Evolutionary conservation across 148 eudicot genomes (phyloP).

Genomic region (Nyssa sinensis): DNA sequence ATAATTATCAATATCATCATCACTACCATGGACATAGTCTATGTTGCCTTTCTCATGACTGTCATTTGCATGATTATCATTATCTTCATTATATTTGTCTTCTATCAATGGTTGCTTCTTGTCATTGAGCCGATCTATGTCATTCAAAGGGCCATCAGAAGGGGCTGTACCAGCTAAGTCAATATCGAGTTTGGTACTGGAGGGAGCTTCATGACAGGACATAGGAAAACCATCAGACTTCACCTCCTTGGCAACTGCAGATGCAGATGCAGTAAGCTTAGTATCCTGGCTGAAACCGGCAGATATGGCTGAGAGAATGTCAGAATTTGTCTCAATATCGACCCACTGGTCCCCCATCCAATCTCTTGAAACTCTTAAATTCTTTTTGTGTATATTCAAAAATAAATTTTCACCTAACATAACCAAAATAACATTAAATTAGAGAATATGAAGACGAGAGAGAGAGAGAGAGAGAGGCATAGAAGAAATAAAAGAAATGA

Average conservation of each 20-base stretch:
- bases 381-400: constrained; percentile 41
- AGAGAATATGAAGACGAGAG: not conserved
- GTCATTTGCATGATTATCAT: constrained; percentile 15
- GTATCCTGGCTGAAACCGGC: constrained; percentile 27
- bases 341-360: constrained; percentile 78
- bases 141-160: constrained; percentile 14
- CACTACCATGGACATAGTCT: not conserved
- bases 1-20: not conserved
- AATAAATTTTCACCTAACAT: constrained; percentile 68
- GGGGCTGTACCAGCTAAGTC: constrained; percentile 26
- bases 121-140: constrained; percentile 2
- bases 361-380: constrained; percentile 75
- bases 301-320: constrained; percentile 45
- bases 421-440: constrained; percentile 9
- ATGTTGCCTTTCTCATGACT: constrained; percentile 8
- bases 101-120: constrained; percentile 20
- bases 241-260: constrained; percentile 38
- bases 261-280: constrained; percentile 30
- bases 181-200: constrained; percentile 22
- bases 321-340: constrained; percentile 49
- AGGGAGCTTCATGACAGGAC: constrained; percentile 22
- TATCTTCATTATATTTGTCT: constrained; percentile 19
- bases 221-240: constrained; percentile 30
- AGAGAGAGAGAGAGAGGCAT: not conserved
- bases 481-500: not conserved